Evolutionary conservation across 306 rosid species (phyloP), one percentile per base, ranked within the genome.

Genomic region (Alnus rubra): DNA sequence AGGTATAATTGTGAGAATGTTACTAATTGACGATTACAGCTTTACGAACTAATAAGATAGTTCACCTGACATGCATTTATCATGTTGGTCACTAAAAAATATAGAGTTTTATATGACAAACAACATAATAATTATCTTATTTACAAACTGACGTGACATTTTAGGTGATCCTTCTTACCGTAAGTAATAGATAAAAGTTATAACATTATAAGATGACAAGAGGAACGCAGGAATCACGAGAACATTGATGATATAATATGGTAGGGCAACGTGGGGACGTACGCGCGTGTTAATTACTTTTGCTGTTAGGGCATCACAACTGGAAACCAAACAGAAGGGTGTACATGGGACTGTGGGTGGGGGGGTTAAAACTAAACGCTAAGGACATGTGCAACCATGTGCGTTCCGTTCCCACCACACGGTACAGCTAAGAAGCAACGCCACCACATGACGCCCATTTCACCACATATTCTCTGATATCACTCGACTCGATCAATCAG

Each of bases 341-440:
- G 76, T 23, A 23, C 28, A 23, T 7, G 84, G 79, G 79, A 42
- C 55, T 49, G 51, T 70, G 73, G 28, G 58, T 59, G 23, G 28
- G 71, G 60, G 52, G 44, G 42, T 47, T 42, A 31, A 71, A 55
- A 54, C 75, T 33, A 11, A 33, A 67, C 28, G 68, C 60, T 39
- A 71, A 42, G 55, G 64, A 68, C 87, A 88, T 82, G 92, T 73
- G 88, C 78, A 69, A 4, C 71, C 89, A 88, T 87, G 91, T 90
- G 94, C 87, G 48, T 80, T 85, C 80, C 73, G 83, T 85, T 85
- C 89, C 89, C 90, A 88, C 92, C 89, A 80, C 12, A 77, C 37
- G 49, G 70, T 67, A 74, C 87, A 84, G 79, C 82, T 71, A 71
- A 70, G 55, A 79, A 62, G 59, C 69, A 76, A 69, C 63, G 56